These are phyloP conservation scores for Corynascus novoguineensis DNA, from an alignment of 495 filamentous ascomycete genomes.

Conservation along the genomic window DNA sequence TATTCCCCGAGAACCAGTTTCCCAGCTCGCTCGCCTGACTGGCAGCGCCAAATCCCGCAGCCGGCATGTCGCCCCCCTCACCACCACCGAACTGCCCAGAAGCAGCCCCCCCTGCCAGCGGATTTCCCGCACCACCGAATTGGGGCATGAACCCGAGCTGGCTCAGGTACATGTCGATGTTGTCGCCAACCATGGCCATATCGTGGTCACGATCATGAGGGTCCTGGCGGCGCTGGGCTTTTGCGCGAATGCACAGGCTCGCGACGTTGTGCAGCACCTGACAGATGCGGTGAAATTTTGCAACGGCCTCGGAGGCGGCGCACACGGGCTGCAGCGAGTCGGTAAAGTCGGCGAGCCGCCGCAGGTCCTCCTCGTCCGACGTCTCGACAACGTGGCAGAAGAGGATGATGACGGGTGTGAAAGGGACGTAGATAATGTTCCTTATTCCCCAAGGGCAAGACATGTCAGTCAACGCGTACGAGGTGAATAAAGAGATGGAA, in stretches of 20 bases:
- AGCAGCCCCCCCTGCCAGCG: background rate
- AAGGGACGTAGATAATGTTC: conserved; percentile 60
- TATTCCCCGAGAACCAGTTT: conserved; percentile 65
- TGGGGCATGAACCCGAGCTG: conserved; percentile 57
- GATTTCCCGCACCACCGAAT: background rate
- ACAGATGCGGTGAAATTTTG: conserved; percentile 55
- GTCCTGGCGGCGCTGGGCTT: conserved; percentile 35
- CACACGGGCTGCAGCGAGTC: conserved; percentile 49
- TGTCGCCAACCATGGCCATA: conserved; percentile 48
- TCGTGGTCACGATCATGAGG: conserved; percentile 22
- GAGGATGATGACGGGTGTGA: conserved; percentile 63
- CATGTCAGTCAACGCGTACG: background rate
- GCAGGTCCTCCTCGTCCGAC: conserved; percentile 43
- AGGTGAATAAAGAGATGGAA: background rate
- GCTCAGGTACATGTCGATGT: conserved; percentile 61
- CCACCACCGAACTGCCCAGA: conserved; percentile 5
- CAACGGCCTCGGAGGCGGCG: conserved; percentile 50
- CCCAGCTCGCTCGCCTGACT: conserved; percentile 47
- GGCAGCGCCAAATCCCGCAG: conserved; percentile 15
- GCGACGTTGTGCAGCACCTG: conserved; percentile 58
- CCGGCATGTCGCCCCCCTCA: conserved; percentile 3
- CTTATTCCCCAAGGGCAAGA: conserved; percentile 33
- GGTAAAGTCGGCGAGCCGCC: conserved; percentile 52
- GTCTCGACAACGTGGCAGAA: conserved; percentile 64
- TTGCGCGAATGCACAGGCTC: conserved; percentile 56